phyloP scores from a whole-genome alignment of 352 stramenopile species.

The Pythium brassicae region DNA sequence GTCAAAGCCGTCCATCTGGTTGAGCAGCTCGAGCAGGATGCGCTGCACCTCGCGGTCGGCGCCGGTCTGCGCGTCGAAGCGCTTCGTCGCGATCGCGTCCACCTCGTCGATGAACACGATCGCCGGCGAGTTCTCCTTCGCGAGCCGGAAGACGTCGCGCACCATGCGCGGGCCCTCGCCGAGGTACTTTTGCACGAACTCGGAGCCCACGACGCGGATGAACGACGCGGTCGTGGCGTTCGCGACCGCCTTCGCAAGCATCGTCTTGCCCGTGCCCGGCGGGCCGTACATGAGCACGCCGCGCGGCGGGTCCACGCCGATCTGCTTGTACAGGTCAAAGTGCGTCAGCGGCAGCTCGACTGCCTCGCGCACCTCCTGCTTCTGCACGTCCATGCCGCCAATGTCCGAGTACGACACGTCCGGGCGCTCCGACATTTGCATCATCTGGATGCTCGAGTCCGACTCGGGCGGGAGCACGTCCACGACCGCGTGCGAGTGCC shows the following conservation, averaged over 20 bases:
- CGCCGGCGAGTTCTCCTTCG: slow-evolving; percentile 97
- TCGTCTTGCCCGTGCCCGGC: slow-evolving; percentile 96
- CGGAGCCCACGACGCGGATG: slow-evolving; percentile 96
- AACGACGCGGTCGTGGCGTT: slow-evolving; percentile 99
- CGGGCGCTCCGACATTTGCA: slow-evolving; percentile 98
- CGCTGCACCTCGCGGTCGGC: slow-evolving; percentile 96
- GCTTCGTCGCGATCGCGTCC: slow-evolving; percentile 99
- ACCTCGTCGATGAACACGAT: slow-evolving; percentile 99
- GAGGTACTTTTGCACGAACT: slow-evolving; percentile 99
- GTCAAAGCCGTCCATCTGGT: slow-evolving; percentile 99
- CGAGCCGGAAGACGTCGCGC: slow-evolving; percentile 99
- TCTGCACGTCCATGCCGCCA: slow-evolving; percentile 99
- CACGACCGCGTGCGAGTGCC: slow-evolving; percentile 97
- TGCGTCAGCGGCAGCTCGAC: slow-evolving; percentile 99
- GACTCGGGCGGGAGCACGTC: slow-evolving; percentile 98
- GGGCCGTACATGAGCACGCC: slow-evolving; percentile 98
- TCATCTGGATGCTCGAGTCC: slow-evolving; percentile 99
- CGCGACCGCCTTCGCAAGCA: slow-evolving; percentile 99
- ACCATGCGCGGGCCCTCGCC: slow-evolving; percentile 99
- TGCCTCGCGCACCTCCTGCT: slow-evolving; percentile 97
- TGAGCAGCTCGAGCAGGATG: slow-evolving; percentile 99
- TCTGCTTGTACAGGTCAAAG: slow-evolving; percentile 99
- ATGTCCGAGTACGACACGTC: slow-evolving; percentile 97
- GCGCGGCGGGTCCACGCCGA: slow-evolving; percentile 98
- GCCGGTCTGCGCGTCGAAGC: slow-evolving; percentile 98